Conservation (phyloP, 2,329 filamentous ascomycete species). For the Fusarium irregulare region DNA sequence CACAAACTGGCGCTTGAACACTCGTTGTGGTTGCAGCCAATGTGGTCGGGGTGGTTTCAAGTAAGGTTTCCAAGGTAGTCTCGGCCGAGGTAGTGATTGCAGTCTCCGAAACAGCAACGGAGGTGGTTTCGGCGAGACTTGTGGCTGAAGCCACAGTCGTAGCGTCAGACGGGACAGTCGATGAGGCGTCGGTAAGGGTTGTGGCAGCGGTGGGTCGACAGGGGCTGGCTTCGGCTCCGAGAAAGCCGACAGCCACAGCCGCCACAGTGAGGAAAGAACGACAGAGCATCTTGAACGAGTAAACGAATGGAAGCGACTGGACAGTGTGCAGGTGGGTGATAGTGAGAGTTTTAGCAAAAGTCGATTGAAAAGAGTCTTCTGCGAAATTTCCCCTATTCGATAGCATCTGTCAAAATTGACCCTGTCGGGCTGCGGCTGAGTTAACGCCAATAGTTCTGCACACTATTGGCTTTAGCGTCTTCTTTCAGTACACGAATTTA, state of each 20-base stretch:
- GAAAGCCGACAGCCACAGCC: not conserved
- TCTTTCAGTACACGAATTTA: rapidly evolving
- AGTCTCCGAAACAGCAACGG: not conserved
- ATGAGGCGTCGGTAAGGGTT: not conserved
- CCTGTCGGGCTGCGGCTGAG: not conserved
- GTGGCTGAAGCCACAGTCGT: not conserved
- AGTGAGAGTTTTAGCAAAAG: too few species aligned
- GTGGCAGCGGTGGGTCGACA: not conserved
- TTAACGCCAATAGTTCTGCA: not conserved
- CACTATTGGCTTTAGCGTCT: not conserved
- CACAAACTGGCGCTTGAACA: not conserved
- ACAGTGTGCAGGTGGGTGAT: not conserved
- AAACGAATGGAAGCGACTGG: constrained; percentile 1
- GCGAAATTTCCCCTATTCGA: not conserved
- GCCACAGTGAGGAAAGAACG: not conserved
- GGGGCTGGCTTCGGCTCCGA: constrained; percentile 2
- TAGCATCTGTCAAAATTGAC: not conserved
- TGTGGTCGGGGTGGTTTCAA: not conserved
- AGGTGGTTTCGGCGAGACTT: not conserved
- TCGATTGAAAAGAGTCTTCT: not conserved
- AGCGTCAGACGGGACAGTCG: not conserved
- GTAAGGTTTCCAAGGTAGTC: not conserved
- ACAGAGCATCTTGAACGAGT: not conserved
- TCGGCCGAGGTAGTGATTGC: not conserved
- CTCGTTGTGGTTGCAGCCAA: not conserved